Evolutionary conservation across 805 yeast genomes (phyloP), one percentile per base, ranked within the genome.

Genomic region (Candida pseudofarinosa): DNA sequence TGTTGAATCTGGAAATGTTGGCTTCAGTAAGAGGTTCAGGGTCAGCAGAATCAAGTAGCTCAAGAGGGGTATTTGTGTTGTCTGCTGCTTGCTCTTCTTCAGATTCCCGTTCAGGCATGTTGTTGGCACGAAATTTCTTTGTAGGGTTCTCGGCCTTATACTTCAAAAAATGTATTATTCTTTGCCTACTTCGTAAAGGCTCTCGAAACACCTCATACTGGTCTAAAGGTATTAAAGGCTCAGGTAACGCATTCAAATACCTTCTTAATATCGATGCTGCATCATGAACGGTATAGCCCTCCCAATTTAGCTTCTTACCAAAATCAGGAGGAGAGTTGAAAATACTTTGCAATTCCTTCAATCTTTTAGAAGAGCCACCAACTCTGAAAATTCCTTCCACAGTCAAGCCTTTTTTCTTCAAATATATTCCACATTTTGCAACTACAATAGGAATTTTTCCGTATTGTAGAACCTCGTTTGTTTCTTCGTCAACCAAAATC

Each of bases 221-320:
- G 3, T 75, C 75, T 30, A 88, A 68, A 1, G 98, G 97, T 16
- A 93, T 81, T 43, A 93, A 73, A 0, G 98, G 98, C 56, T 93
- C 98, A 1, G 96, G 95, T 43, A 93, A 74, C 36, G 88, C 82
- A 56, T 89, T 88, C 48, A 93, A 72, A 60, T 79, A 93, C 43
- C 99, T 73, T 59, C 98, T 76, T 44, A 93, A 76, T 17, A 93
- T 72, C 15, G 93, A 86, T 1, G 98, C 96, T 1, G 97, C 97
- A 63, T 93, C 99, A 65, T 93, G 99, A 10, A 91, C 97, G 0
- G 89, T 88, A 65, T 80, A 93, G 0, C 95, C 91, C 38, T 87
- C 89, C 99, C 98, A 93, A 51, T 77, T 79, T 36, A 90, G 74
- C 51, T 84, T 85, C 39, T 88, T 79, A 14, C 99, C 99, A 59